Conservation (phyloP, 2,329 filamentous ascomycete species). For the Domatiomyces catenatus region DNA sequence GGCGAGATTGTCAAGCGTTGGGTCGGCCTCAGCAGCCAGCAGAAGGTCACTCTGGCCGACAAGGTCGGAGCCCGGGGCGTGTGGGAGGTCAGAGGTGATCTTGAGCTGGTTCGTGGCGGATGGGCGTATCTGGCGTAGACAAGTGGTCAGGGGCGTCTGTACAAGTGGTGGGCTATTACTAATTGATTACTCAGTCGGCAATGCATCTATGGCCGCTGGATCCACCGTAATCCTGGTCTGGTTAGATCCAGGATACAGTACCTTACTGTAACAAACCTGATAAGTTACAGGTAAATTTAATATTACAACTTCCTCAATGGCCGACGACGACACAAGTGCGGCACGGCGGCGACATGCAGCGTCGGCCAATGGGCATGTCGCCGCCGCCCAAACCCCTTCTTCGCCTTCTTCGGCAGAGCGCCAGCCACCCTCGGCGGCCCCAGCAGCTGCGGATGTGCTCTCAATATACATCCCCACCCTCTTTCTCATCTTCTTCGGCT, state of each 20-base stretch:
- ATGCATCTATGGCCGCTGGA: too few relatives aligned
- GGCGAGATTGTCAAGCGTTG: slow-evolving; percentile 60
- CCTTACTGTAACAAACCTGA: background rate
- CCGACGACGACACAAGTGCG: background rate
- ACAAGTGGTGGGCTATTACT: too few relatives aligned
- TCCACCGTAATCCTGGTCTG: background rate
- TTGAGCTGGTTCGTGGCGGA: slow-evolving; percentile 49
- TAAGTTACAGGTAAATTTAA: too few relatives aligned
- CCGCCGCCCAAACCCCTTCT: background rate
- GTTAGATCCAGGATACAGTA: background rate
- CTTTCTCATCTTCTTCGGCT: slow-evolving; percentile 82
- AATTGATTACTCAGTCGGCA: too few relatives aligned
- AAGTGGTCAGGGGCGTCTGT: too few relatives aligned
- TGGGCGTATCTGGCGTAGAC: background rate
- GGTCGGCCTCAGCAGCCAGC: slow-evolving; percentile 57
- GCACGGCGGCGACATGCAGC: background rate
- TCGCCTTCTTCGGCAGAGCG: too few relatives aligned
- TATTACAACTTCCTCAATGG: background rate
- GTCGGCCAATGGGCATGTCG: background rate
- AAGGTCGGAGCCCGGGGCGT: slow-evolving; percentile 51
- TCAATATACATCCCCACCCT: slow-evolving; percentile 40
- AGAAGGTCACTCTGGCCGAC: slow-evolving; percentile 55
- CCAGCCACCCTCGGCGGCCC: background rate
- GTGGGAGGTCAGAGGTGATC: slow-evolving; percentile 53
- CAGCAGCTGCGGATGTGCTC: slow-evolving; percentile 19